Conservation (phyloP, 2,329 filamentous ascomycete genomes). For the Fusarium sulawesiense region DNA sequence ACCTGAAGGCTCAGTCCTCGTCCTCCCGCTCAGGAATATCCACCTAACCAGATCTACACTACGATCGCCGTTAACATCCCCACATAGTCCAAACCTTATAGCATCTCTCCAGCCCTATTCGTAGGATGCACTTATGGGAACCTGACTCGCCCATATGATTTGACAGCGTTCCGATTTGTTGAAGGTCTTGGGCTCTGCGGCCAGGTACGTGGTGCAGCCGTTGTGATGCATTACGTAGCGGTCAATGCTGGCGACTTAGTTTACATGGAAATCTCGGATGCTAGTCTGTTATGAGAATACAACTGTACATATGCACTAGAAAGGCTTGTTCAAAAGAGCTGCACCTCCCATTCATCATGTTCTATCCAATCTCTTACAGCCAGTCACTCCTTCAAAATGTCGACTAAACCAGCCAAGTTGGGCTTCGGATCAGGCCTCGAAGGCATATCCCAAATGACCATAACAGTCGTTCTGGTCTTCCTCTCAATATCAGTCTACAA, state of each 20-base stretch:
- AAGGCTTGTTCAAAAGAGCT: neutral
- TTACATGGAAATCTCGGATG: neutral
- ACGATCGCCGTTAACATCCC: neutral
- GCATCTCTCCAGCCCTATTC: neutral
- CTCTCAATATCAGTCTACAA: slow-evolving; percentile 51
- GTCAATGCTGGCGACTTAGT: neutral
- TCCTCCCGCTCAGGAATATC: neutral
- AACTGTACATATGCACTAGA: neutral
- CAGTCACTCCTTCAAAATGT: neutral
- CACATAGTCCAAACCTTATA: neutral
- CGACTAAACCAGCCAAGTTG: slow-evolving; percentile 1
- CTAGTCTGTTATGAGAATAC: neutral
- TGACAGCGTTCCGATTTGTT: slow-evolving; percentile 8
- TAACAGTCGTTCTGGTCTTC: slow-evolving; percentile 48
- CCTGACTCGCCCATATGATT: neutral
- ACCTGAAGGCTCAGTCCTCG: slow-evolving; percentile 2
- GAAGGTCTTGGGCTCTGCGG: neutral
- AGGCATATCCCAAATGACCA: slow-evolving; percentile 32
- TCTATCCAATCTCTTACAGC: neutral
- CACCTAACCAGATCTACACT: slow-evolving; percentile 2
- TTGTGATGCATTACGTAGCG: slow-evolving; percentile 21
- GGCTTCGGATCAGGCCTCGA: slow-evolving; percentile 43
- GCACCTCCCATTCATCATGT: neutral
- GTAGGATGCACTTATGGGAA: neutral
- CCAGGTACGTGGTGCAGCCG: slow-evolving; percentile 1